Base-by-base conservation (phyloP, 805 yeast species). In the Candida piceae region DNA sequence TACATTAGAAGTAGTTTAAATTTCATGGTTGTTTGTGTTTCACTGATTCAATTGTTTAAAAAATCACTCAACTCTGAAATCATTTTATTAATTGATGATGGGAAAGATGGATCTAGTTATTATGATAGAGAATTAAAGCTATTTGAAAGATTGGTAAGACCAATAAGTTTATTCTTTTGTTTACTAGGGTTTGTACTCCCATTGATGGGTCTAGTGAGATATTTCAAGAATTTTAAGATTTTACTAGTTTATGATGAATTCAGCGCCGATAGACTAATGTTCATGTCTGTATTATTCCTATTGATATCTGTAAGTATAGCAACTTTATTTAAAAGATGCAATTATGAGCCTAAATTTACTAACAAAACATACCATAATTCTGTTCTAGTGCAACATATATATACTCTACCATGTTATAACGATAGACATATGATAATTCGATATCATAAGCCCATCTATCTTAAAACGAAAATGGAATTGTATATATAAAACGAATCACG, bases 1-100 rank as follows among this genome's bases (percentile, higher is more conserved):
- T 71, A 74, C 66, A 38, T 66, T 12, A 54, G 76, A 21, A 62
- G 71, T 1, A 57, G 67, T 0, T 44, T 69, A 16, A 59, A 66
- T 28, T 62, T 67, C 36, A 52, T 68, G 12, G 55, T 70, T 1
- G 50, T 66, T n/a, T 5, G 17, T 5, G 13, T 26, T 16, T 13
- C 29, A 13, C 13, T 26, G 10, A 15, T 26, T 4, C 29, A 26
- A 10, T 26, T 26, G 13, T 26, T 26, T 10, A 26, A 26, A 16
- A 26, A 16, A 26, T 26, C 29, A 6, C 13, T 26, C 5, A 26
- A 16, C 5, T 29, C 34, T 16, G 40, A 39, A 30, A 32, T 31
- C 2, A 28, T 39, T 5, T 24, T 36, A 4, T 22, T 40, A 9
- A 19, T 33, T 3, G 22, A 33, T 5, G 15, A 35, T 1, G 25